Conservation (phyloP, 148 eudicot species). For the Heliamphora exappendiculata region DNA sequence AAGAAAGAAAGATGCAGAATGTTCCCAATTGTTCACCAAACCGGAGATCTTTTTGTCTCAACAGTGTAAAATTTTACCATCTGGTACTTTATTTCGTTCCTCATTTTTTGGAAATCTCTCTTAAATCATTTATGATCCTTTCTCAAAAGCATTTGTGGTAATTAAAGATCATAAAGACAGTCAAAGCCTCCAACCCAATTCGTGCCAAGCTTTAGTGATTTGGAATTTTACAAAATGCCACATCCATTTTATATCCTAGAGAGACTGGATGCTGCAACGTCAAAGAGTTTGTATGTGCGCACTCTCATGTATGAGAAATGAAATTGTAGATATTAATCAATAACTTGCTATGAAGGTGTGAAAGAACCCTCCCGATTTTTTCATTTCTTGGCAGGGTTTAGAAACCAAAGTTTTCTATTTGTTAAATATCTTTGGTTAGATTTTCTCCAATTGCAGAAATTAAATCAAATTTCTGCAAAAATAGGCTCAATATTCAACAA, state of each 20-base stretch:
- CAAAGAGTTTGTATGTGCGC: neutral
- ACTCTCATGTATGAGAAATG: neutral
- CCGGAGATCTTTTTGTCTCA: neutral
- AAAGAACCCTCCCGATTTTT: neutral
- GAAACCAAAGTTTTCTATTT: neutral
- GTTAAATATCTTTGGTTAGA: neutral
- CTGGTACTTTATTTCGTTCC: neutral
- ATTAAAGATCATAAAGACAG: neutral
- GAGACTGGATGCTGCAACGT: neutral
- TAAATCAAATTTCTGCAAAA: neutral
- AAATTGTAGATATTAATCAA: neutral
- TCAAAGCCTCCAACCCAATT: neutral
- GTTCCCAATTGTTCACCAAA: neutral
- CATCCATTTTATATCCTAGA: neutral
- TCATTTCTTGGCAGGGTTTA: neutral
- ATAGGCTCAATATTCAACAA: neutral
- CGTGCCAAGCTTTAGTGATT: neutral
- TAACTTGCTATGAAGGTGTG: neutral
- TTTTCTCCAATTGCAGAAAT: neutral
- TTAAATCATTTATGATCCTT: neutral
- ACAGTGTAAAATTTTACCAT: neutral
- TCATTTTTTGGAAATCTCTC: neutral
- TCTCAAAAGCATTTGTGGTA: neutral
- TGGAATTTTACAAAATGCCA: neutral
- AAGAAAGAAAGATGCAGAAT: neutral